Evolutionary conservation across 192 early-diverging fungal genomes (phyloP), one percentile per base, ranked within the genome.

Genomic region (Entomortierella chlamydospora): DNA sequence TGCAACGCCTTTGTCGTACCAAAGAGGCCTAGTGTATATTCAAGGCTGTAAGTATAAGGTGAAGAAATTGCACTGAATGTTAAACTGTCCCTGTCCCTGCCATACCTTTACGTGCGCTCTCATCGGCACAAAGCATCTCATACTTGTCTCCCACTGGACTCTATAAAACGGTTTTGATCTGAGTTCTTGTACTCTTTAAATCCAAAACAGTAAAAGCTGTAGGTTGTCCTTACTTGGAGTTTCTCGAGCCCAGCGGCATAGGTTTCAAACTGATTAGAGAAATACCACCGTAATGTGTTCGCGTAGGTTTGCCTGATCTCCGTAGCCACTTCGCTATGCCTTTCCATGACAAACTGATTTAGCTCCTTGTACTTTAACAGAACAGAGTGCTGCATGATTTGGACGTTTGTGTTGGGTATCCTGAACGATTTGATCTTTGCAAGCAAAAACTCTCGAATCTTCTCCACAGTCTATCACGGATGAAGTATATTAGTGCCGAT

Each of bases 291-390:
- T 59, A 96, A 87, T 4, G 94, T 92, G 45, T 91, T 89, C 43
- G 95, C 89, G 70, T 99, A 99, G 23, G 87, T 93, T 61, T 90
- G 88, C 45, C 92, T 90, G 28, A 99, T 89, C 81, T 99, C 98
- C 33, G 85, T 63, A 0, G 96, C 97, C 0, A 93, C 96, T 47
- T 97, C 95, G 20, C 85, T 83, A 81, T 96, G 95, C 28, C 95
- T 85, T 62, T 96, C 94, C 59, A 96, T 87, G 26, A 97, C 87
- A 82, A 99, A 99, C 81, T 90, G 89, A 72, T 96, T 94, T 18
- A 99, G 86, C 54, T 92, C 93, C 54, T 95, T 96, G 83, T 94
- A 97, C 82, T 96, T 97, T 22, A 97, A 78, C 22, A 99, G 87
- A 15, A 94, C 86, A 8, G 92, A 96, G 78, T 95, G 93, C 82